Base-by-base conservation (phyloP, 202 grass and related monocot species). In the Eragrostis tef region DNA sequence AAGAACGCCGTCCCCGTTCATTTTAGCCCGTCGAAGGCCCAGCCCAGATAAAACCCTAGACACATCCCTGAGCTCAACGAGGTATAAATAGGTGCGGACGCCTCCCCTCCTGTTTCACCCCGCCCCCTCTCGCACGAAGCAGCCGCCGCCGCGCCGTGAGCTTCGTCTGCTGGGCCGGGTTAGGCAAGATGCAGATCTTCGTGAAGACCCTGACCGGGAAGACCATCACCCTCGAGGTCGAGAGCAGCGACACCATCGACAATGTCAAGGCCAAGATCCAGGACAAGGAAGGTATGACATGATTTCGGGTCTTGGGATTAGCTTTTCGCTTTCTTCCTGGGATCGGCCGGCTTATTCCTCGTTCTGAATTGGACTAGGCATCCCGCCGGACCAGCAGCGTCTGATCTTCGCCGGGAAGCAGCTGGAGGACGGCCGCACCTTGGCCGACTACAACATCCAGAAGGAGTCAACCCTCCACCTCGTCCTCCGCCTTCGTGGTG, bases 211-310 rank as follows among this genome's bases (percentile, higher is more conserved):
- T 93, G 24, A 93, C 93, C 6, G 94, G 94, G 67, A 97, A 94
- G 89, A 92, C 87, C 77, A 94, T 94, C 89, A 90, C 94, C 0
- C 91, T 94, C 51, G 94, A 97, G 85, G 91, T 90, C 6, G 94
- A 97, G 85, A 94, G 91, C 91, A 97, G 94, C 89, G 94, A 97
- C 85, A 92, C 94, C 76, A 90, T 97, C 80, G 91, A 94, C 86
- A 92, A 90, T 83, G 93, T 97, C 84, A 93, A 91, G 81, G 87
- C 93, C 19, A 97, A 97, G 93, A 97, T 97, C 88, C 90, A 93
- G 84, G 93, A 90, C 62, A 90, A 90, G 79, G 84, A 90, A 64
- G 88, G 79, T 6, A 3, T 16, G 31, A 1, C 17, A 3, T 45
- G 7, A 4, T 29, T 0, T 63, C 21, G 9, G 17, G 2, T 21